Evolutionary conservation across 805 yeast species (phyloP), one percentile per base, ranked within the genome.

Genomic region (Jamesozyma hellenica): DNA sequence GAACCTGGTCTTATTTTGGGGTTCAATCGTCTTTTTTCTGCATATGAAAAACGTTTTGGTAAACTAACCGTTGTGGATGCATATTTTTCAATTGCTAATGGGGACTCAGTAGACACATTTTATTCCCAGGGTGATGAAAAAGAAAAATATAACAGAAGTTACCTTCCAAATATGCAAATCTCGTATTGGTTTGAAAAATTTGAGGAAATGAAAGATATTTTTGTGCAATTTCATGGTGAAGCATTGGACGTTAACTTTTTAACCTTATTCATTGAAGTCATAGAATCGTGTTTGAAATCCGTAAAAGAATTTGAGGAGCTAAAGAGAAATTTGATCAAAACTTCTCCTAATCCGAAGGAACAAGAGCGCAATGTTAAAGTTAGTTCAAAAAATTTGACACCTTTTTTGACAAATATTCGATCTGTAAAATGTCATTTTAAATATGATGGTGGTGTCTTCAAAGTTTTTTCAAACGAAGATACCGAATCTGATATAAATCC

Each of bases 1-100:
- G 68, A 67, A 17, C 86, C 86, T 0, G 96, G 96, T 10, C 52
- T 85, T n/a, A 77, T 82, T 29, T 44, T 77, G 25, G 96, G 96
- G 0, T 84, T 82, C 40, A 85, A 83, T 46, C 64, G 78, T 14
- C 72, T 85, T 16, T 82, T 78, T 45, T 76, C 85, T 1, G 73
- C 77, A 0, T 70, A 79, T 17, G 79, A 77, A 34, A 71, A 73
- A 14, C 66, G 66, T 8, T 59, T 74, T 31, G 94, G 94, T 2
- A 78, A 79, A 45, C 64, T 85, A 30, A 73, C 86, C 0, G 63
- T 85, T 41, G 66, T 74, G 38, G 82, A 79, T 34, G 82, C 85
- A 3, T 86, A 75, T 51, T 49, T 82, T 2, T 75, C 94, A 0
- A 75, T 79, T 2, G 88, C 94, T 0, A 74, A 73, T 47, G 86